Conservation (phyloP, 768 basidiomycete species). For the Dioszegia crocea region DNA sequence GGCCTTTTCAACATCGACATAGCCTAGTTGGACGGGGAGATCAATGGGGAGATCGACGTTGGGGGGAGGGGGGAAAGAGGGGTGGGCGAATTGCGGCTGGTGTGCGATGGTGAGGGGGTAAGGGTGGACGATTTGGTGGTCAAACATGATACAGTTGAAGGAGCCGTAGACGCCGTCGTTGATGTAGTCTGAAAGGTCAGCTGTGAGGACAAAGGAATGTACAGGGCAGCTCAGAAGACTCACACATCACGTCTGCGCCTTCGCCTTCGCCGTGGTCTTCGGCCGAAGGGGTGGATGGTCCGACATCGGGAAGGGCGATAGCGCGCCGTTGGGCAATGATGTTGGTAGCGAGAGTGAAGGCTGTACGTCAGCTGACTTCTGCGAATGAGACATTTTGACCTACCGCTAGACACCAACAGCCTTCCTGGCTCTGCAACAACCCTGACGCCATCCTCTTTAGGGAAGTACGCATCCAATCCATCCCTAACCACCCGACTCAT, state of each 20-base stretch:
- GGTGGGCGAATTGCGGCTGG: slow-evolving; percentile 17
- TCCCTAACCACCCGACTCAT: slow-evolving; percentile 67
- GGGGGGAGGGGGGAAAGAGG: slow-evolving; percentile 44
- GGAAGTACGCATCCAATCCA: slow-evolving; percentile 76
- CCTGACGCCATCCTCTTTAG: slow-evolving; percentile 58
- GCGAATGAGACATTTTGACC: background rate
- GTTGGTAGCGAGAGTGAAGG: slow-evolving; percentile 86
- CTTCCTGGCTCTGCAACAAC: slow-evolving; percentile 95
- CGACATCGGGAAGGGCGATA: slow-evolving; percentile 31
- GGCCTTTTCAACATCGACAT: slow-evolving; percentile 46
- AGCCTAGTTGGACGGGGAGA: slow-evolving; percentile 49
- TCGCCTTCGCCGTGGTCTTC: slow-evolving; percentile 50
- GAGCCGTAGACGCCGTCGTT: slow-evolving; percentile 96
- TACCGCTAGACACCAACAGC: slow-evolving; percentile 70
- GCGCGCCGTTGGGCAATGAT: slow-evolving; percentile 76
- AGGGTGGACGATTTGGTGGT: slow-evolving; percentile 88
- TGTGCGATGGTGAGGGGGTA: slow-evolving; percentile 54
- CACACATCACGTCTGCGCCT: slow-evolving; percentile 77
- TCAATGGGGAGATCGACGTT: slow-evolving; percentile 49
- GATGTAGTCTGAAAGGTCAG: slow-evolving; percentile 75
- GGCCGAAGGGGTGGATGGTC: slow-evolving; percentile 44
- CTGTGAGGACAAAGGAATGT: background rate
- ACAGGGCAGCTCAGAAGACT: slow-evolving; percentile 51
- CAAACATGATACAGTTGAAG: slow-evolving; percentile 73
- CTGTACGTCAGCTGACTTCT: slow-evolving; percentile 48